Base-by-base conservation (phyloP, 1,284 basidiomycete species). In the Apiotrichum montevideense region DNA sequence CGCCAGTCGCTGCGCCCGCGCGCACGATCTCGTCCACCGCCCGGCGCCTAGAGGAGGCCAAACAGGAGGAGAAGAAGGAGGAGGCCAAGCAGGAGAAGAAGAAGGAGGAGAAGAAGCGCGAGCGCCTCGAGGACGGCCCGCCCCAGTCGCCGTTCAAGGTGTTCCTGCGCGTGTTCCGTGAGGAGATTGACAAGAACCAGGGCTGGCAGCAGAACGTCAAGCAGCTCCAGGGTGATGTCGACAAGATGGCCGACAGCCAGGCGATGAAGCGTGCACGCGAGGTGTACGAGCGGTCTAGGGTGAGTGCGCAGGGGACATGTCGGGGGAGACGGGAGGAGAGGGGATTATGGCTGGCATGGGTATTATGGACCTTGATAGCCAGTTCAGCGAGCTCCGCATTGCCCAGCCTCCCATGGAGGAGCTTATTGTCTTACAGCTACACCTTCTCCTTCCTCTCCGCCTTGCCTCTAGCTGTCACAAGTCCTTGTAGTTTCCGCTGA, bases 201-300 rank as follows among this genome's bases (percentile, higher is more conserved):
- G 94, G 95, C 73, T 81, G 96, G 56, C 92, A 96, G 78, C 91
- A 97, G 51, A 96, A 95, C 77, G 88, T 98, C 58, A 93, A 92
- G 79, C 92, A 96, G 78, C 83, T 98, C 35, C 90, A 95, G 77
- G 96, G 96, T 65, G 92, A 98, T 75, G 95, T 96, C 41, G 90
- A 91, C 79, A 97, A 97, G 78, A 79, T 97, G 52, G 94, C 96
- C 79, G 95, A 98, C 74, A 90, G 87, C 55, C 92, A 95, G 73
- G 88, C 94, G n/a, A 88, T 98, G 90, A 91, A 90, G 80, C 83
- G 82, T 66, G 91, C 92, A 11, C 82, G 84, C 69, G 90, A 89
- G 50, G 86, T 90, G 58, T 98, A 98, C 77, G 95, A 98, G 79
- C 85, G 88, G 60, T 90, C 92, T 10, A 84, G 94, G 77, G 93